Evolutionary conservation across 2,329 filamentous ascomycete species (phyloP), one percentile per base, ranked within the genome.

Genomic region (Verticillium klebahnii): DNA sequence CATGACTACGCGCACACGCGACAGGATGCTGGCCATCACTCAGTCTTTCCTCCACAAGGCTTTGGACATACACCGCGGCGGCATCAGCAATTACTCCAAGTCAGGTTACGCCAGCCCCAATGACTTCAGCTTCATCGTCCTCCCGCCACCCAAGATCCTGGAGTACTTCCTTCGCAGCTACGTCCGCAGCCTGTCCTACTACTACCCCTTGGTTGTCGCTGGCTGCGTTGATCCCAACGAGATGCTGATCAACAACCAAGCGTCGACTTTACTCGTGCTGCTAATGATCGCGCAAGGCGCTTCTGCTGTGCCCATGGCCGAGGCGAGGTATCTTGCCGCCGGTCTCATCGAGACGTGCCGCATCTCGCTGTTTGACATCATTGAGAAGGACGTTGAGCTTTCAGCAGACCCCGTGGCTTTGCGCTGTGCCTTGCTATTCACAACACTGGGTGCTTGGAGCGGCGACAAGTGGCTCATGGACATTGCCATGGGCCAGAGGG

Each of bases 381-480:
- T 90, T 59, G 88, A 91, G 74, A 89, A 88, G 71, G 87, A 91
- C 67, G 84, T 90, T 57, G 84, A 88, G 72, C 81, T 90, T 75
- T 85, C 85, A 14, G 83, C 85, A 1, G 87, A 91, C 69, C 84
- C 85, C 0, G 82, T 85, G 3, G 84, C 88, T 0, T 78, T 91
- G 55, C 82, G 87, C 45, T 87, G 86, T 57, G 88, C 88, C 0
- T 76, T 91, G 14, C 80, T 91, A 3, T 90, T 90, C 70, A 89
- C 85, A 1, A 81, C 88, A 1, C 80, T 89, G 31, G 88, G 87
- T 8, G 86, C 86, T 1, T 91, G 89, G 89, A 89, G 88, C 69
- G 89, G 89, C 56, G 88, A 91, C 72, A 90, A 90, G 74, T 90
- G 88, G 87, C 85, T 90, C 66, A 91, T 90, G 88, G 88, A 91